Evolutionary conservation across 257 asterid species (phyloP), one percentile per base, ranked within the genome.

Genomic region (Handroanthus guayacan): DNA sequence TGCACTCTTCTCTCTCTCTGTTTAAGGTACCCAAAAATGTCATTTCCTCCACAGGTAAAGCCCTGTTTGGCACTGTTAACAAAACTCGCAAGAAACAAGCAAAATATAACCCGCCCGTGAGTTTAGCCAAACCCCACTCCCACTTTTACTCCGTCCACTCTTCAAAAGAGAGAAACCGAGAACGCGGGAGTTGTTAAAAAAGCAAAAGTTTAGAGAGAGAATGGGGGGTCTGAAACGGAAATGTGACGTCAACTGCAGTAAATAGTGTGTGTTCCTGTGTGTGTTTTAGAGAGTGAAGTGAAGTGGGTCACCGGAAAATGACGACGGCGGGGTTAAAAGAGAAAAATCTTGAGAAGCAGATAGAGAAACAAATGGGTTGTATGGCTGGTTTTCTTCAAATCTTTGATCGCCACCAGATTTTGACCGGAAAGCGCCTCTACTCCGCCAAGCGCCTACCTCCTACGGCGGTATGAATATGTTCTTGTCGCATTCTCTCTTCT

Each of bases 301-400:
- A 25, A 25, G 6, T 7, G 16, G 16, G 39, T 2, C n/a, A 51
- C 13, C 10, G 37, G 48, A 11, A 14, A 37, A 88, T 87, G 95
- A 66, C 84, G 80, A 65, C 84, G 81, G 36, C 84, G 14, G 84
- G 78, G 17, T 57, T 80, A 36, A 80, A 81, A 20, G 90, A 86
- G 72, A 75, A 85, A 78, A 83, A 85, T 52, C 83, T 86, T 37
- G 89, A 83, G 82, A 87, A 80, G 78, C 92, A 84, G 68, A 81
- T 86, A 9, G 77, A 84, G 55, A 88, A 85, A 54, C 96, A 89
- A 37, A 88, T 92, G 95, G 97, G 97, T 14, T 92, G 98, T 84
- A 92, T 92, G 94, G 77, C 96, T 44, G 94, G 97, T 43, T 89
- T 91, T 69, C 87, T 89, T 34, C 97, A 93, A 39, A 80, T 91